Conservation (phyloP, 139 green algal species). For the Closterium sp. region DNA sequence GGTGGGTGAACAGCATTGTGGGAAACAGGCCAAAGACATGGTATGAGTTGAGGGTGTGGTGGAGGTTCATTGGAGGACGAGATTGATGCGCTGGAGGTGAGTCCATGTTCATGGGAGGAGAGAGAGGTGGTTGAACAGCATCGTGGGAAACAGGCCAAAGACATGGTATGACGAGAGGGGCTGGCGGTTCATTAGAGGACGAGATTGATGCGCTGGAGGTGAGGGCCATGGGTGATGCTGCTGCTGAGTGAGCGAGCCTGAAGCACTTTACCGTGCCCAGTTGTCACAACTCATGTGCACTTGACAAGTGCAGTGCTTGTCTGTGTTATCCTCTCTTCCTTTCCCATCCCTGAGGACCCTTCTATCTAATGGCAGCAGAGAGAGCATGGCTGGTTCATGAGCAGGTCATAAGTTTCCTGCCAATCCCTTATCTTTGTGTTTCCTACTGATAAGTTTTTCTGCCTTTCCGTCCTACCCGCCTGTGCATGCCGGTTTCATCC, state of each 20-base stretch:
- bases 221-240: no score
- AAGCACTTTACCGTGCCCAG: no score
- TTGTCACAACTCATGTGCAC: no score
- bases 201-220: no score
- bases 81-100: no score
- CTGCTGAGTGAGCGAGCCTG: no score
- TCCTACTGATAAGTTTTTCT: not conserved
- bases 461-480: not conserved
- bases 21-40: not conserved
- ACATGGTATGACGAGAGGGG: not conserved
- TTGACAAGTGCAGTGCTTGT: no score
- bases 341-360: no score
- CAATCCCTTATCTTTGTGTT: not conserved
- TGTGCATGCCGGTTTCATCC: not conserved
- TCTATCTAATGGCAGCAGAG: no score
- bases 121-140: constrained; percentile 25
- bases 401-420: no score
- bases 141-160: not conserved
- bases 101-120: constrained; percentile 42
- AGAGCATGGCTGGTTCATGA: no score
- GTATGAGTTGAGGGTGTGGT: not conserved
- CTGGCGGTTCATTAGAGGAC: not conserved
- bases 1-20: constrained; percentile 12
- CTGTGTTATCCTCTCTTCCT: no score
- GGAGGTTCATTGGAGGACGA: not conserved